Evolutionary conservation across 164 flowering plant species (phyloP).

Genomic region (Nelumbo lutea): DNA sequence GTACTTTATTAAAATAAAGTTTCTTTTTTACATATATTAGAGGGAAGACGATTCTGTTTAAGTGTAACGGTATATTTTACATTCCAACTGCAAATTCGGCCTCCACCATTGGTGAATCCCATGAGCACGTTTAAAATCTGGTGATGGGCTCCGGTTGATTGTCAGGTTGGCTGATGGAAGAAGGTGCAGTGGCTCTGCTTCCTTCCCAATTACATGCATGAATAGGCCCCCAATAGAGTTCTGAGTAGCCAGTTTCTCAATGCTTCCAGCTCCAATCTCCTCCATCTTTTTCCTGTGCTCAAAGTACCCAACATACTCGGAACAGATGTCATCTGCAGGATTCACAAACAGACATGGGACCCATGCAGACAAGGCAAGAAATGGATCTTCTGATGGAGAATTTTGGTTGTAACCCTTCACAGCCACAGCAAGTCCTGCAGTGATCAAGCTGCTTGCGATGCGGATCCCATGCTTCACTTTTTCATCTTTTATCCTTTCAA

Average conservation of each 20-base stretch:
- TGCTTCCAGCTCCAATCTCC: constrained; percentile 49
- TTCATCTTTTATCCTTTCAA: constrained; percentile 61
- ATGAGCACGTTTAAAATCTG: constrained; percentile 50
- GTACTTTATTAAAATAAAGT: no score
- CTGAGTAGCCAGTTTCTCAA: constrained; percentile 59
- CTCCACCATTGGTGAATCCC: constrained; percentile 81
- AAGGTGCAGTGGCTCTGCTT: constrained; percentile 53
- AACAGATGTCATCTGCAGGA: constrained; percentile 55
- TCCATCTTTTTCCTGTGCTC: constrained; percentile 71
- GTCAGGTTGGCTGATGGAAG: constrained; percentile 64
- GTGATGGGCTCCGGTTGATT: constrained; percentile 31
- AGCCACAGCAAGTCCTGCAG: constrained; percentile 64
- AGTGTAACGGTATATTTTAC: constrained; percentile 34
- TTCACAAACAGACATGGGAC: constrained; percentile 58
- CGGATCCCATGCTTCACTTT: constrained; percentile 62
- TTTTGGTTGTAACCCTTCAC: constrained; percentile 22
- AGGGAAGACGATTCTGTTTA: not conserved
- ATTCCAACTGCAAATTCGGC: constrained; percentile 35
- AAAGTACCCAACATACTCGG: constrained; percentile 71
- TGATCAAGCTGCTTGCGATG: constrained; percentile 54
- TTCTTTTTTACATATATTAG: not conserved
- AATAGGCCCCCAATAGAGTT: constrained; percentile 48
- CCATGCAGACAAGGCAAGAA: constrained; percentile 48
- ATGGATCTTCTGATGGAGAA: constrained; percentile 32
- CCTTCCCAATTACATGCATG: constrained; percentile 46